Base-by-base conservation (phyloP, 257 asterid species). In the Penstemon newberryi region DNA sequence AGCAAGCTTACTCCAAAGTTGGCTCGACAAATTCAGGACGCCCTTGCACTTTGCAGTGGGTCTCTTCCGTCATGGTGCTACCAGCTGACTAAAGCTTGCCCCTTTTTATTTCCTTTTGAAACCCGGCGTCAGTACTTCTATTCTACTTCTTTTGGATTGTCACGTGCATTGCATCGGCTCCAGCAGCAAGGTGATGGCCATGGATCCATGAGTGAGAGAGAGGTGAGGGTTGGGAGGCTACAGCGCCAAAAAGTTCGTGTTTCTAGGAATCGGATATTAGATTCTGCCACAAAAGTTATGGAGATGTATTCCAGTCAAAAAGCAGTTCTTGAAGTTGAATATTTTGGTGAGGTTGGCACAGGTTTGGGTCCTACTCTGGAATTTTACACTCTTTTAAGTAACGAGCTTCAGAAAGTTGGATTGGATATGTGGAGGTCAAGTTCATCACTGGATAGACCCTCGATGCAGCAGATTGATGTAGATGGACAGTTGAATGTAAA, bases 301-400 rank as follows among this genome's bases (percentile, higher is more conserved):
- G 97, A 93, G 78, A 85, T 93, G 98, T 93, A 90, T 78, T 90
- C 94, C 54, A 88, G 96, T 81, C 96, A 93, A 81, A 93, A 90
- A 78, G 96, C 98, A 74, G 96, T 93, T 68, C 96, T 93, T 8
- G 97, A 90, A 82, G 97, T 90, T 66, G 99, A 93, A 74, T 93
- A 93, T 84, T 93, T 93, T 78, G 99, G 97, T 64, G 99, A 93
- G 82, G 99, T 93, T 74, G 99, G 99, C 66, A 88, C 97, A 60
- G 99, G 99, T 8, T 76, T 93, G 81, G 99, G 99, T 19, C 99
- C 99, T 4, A 93, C 99, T 55, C 84, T 93, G 63, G 99, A 90
- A 80, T 93, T 93, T 74, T 93, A 88, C 80, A 93, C 98, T 8
- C 96, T 93, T 56, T 64, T 93, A 64, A 93, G 99, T 79, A 97